Evolutionary conservation across 306 rosid species (phyloP), one percentile per base, ranked within the genome.

Genomic region (Casuarina glauca): DNA sequence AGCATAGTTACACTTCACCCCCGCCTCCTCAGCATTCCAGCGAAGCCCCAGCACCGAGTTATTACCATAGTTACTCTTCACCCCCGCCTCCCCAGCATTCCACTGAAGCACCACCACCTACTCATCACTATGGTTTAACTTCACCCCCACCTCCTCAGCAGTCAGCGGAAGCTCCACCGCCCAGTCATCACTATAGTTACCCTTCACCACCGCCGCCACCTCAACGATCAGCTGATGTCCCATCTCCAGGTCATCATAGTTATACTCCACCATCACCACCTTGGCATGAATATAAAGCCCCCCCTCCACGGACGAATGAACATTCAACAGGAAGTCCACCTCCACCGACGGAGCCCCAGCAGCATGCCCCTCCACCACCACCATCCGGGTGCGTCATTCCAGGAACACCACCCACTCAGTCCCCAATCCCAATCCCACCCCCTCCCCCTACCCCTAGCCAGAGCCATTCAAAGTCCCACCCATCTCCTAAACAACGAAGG

Each of bases 321-420:
- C 57, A 52, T 52, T 52, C 57, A 13, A 52, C 57, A 52, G 58
- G 74, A 20, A 10, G 50, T 52, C 75, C 75, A 7, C n/a, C 9
- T 57, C 3, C 70, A 36, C 74, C 69, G 13, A 43, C 17, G 19
- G 60, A 69, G 48, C 46, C 74, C 35, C 32, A 43, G 39, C 39
- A 32, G 0, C 80, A 46, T 69, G 17, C 68, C 2, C 52, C 51
- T 16, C 78, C 82, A 3, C 17, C 52, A 42, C 62, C 83, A 32
- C 26, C 79, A 53, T 17, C 26, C 35, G 84, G 84, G 9, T 80
- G 84, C 50, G 52, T 10, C 55, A 50, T 19, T 60, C 79, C 75
- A 8, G 57, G 17, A 38, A n/a, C 70, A 19, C 71, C 71, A 15
- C 68, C 52, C 17, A 62, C 76, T 5, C 20, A 26, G 32, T 26